Percentiles rank a stretch among this genome's conserved stretches.
Conservation (phyloP, 148 eudicot species). For the Chenopodium suecicum region DNA sequence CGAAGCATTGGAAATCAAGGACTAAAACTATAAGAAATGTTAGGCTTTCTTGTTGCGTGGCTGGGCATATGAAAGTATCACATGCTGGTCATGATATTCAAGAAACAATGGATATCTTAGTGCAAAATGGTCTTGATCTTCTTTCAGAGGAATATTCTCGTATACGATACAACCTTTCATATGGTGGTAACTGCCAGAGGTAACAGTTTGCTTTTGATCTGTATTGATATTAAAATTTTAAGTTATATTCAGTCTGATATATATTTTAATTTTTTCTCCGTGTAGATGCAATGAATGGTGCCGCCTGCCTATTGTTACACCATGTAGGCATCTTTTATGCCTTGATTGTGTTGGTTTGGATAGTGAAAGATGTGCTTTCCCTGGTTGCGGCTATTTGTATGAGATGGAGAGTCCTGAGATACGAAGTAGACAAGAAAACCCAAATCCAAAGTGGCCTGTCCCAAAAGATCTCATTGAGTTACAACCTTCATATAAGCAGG, state of each 20-base stretch:
- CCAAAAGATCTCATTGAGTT: conserved; percentile 99
- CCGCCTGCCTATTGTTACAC: conserved; percentile 91
- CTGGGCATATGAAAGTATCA: conserved; percentile 84
- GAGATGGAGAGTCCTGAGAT: conserved; percentile 97
- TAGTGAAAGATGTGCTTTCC: conserved; percentile 68
- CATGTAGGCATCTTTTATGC: conserved; percentile 92
- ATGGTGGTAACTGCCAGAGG: conserved; percentile 90
- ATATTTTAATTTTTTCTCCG: conserved; percentile 12
- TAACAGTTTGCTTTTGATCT: conserved; percentile 29
- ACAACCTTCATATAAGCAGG: conserved; percentile 98
- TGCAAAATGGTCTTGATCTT: conserved; percentile 64
- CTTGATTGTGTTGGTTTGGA: conserved; percentile 86
- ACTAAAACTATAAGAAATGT: conserved; percentile 68
- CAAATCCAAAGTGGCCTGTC: conserved; percentile 97
- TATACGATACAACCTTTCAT: conserved; percentile 54
- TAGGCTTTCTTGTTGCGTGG: conserved; percentile 93
- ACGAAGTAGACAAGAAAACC: conserved; percentile 84
- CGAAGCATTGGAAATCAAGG: conserved; percentile 89
- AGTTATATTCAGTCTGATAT: conserved; percentile 14
- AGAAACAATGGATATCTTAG: conserved; percentile 91
- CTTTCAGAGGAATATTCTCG: conserved; percentile 63
- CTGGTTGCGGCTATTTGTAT: conserved; percentile 75
- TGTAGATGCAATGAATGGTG: conserved; percentile 89
- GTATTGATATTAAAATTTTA: not conserved
- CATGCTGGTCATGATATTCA: conserved; percentile 89